Evolutionary conservation across 495 filamentous ascomycete species (phyloP), one percentile per base, ranked within the genome.

Genomic region (Peziza echinospora): DNA sequence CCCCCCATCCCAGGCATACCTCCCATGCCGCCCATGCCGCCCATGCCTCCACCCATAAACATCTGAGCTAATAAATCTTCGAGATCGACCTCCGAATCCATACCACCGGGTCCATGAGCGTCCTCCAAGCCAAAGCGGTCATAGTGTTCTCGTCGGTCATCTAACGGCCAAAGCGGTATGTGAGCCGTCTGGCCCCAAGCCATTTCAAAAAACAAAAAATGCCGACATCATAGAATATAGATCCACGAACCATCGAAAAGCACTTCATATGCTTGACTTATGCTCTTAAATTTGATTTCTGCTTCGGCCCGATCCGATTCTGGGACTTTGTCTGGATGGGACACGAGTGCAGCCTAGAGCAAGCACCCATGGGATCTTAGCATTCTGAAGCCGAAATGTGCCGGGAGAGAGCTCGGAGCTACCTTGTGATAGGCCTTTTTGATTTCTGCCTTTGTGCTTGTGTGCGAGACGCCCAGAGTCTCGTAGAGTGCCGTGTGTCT

Each of bases 371-470:
- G 21, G 11, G n/a, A 43, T n/a, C n/a, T n/a, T n/a, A n/a, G n/a
- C n/a, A n/a, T n/a, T n/a, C n/a, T n/a, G n/a, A n/a, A n/a, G n/a
- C n/a, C n/a, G n/a, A 37, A 10, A 46, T 47, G 21, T 24, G 46
- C 43, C 42, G 49, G 26, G 21, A 28, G 16, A 47, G 6, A 21
- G 26, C n/a, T 21, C 13, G 13, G 41, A 57, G 60, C 51, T 54
- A 84, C 89, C 75, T 93, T 96, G 63, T 86, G 82, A 63, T 94
- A 97, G 34, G 89, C 91, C 62, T 94, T 93, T 62, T 91, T 92
- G 63, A 97, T 82, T 48, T 94, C 84, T 52, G 78, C 71, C 56
- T 82, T 81, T 57, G 65, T 76, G 30, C 87, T 80, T 42, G 62
- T 61, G 52, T 68, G 74, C 48, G 73, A 64, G 52, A 94, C 66